Base-by-base conservation (phyloP, 805 yeast genomes). In the Martiniozyma abietophila region DNA sequence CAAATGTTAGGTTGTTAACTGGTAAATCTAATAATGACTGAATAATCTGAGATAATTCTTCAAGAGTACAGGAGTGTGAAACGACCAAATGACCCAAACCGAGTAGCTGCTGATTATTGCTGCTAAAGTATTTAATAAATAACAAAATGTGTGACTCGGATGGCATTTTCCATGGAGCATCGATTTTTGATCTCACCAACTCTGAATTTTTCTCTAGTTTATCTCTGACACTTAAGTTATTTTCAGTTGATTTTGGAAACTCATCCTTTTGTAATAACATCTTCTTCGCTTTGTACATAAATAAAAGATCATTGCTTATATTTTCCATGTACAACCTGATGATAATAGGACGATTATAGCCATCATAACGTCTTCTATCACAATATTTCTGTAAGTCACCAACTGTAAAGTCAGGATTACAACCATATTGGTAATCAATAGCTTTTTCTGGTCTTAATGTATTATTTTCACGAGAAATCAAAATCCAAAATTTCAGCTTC, bases 91-190 rank as follows among this genome's bases (percentile, higher is more conserved):
- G 81, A 0, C 82, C 70, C 14, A 80, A 56, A 1, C 95, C 94
- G n/a, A 52, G 56, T n/a, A 84, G 51, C 5, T 62, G 52, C 50
- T 75, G 80, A 0, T 56, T 46, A 4, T 51, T 49, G 2, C 65
- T 67, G 48, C 85, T 88, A 56, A 80, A 85, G 42, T 67, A 66
- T 53, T 86, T 85, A 32, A 85, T 45, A 44, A 79, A 74, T 8
- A 71, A 17, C 24, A 67, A 35, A 18, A 53, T 46, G 36, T 54
- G 57, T 33, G n/a, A n/a, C n/a, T n/a, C n/a, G n/a, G n/a, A n/a
- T n/a, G n/a, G n/a, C n/a, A n/a, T n/a, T n/a, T n/a, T n/a, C n/a
- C n/a, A n/a, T n/a, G n/a, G n/a, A n/a, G n/a, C n/a, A n/a, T n/a
- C n/a, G n/a, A n/a, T n/a, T n/a, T n/a, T n/a, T n/a, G n/a, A n/a